Conservation (phyloP, 2,329 filamentous ascomycete genomes). For the Sporothrix dimorphospora region DNA sequence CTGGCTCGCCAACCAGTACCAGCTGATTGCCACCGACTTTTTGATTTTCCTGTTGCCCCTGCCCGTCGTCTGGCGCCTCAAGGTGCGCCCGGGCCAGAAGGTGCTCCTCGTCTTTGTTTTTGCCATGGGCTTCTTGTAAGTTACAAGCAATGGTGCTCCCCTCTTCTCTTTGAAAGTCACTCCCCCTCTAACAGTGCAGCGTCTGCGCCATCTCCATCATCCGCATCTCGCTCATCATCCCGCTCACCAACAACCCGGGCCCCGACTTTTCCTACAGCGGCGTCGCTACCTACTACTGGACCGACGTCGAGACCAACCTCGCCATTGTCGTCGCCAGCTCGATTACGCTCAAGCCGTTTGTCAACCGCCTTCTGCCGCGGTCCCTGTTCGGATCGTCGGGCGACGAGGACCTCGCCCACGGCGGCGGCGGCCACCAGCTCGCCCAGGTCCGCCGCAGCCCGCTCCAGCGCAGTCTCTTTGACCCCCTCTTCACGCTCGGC, state of each 20-base stretch:
- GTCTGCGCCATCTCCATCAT: conserved; percentile 44
- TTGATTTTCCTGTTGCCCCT: conserved; percentile 32
- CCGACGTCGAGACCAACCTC: conserved; percentile 43
- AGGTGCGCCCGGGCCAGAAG: conserved; percentile 29
- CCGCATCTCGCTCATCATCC: conserved; percentile 40
- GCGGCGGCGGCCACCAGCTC: not conserved
- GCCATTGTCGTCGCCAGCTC: conserved; percentile 45
- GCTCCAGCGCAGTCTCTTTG: not conserved
- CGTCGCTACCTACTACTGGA: conserved; percentile 42
- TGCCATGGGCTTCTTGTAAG: conserved; percentile 48
- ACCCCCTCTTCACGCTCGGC: not conserved
- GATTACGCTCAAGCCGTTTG: conserved; percentile 44
- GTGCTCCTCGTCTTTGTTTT: conserved; percentile 39
- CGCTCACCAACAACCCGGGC: conserved; percentile 29
- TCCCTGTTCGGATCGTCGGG: not conserved
- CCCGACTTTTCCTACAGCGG: conserved; percentile 39
- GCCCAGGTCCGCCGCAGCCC: not conserved
- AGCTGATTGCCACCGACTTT: conserved; percentile 69
- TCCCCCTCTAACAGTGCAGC: conserved; percentile 35
- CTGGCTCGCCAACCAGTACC: conserved; percentile 32
- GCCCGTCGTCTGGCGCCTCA: conserved; percentile 32
- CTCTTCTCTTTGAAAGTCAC: not conserved
- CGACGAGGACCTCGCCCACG: not conserved
- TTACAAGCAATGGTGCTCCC: conserved; percentile 15
- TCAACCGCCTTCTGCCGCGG: conserved; percentile 22